Evolutionary conservation across 441 rosid species (phyloP).

Genomic region (Manihot esculenta): DNA sequence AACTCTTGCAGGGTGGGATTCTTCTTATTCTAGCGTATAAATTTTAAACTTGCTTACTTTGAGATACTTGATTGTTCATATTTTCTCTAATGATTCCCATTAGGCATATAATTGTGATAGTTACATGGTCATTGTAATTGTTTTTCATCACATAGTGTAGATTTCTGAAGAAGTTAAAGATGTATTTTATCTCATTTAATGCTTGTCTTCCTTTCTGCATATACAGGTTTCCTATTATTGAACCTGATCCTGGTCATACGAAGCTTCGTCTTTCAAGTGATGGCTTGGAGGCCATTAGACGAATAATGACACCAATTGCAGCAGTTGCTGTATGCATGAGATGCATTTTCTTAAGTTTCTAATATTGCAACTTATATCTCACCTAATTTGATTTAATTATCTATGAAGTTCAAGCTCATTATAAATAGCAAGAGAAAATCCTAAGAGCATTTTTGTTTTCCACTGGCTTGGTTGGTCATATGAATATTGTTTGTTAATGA

Average conservation of each 20-base stretch:
- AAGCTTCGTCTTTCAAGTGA: slow-evolving; percentile 91
- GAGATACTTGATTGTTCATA: not conserved
- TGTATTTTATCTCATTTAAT: slow-evolving; percentile 18
- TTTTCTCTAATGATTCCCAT: not conserved
- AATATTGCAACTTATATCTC: slow-evolving; percentile 26
- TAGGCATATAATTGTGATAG: too few species aligned
- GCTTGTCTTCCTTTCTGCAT: slow-evolving; percentile 21
- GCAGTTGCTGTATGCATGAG: slow-evolving; percentile 80
- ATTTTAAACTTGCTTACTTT: not conserved
- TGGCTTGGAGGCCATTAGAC: slow-evolving; percentile 85
- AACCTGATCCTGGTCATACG: slow-evolving; percentile 97
- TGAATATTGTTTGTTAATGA: not conserved
- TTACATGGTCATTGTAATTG: not conserved
- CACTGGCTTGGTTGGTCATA: not conserved
- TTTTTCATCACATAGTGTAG: not conserved
- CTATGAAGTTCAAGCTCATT: slow-evolving; percentile 1
- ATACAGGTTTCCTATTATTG: slow-evolving; percentile 85
- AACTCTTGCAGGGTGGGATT: not conserved
- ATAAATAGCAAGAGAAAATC: not conserved
- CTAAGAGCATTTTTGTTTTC: not conserved
- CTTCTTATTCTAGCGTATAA: not conserved
- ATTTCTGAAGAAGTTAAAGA: slow-evolving; percentile 8
- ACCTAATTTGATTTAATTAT: slow-evolving; percentile 10
- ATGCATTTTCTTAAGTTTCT: slow-evolving; percentile 27
- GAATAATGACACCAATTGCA: slow-evolving; percentile 84